Evolutionary conservation across 176 grass and related monocot species (phyloP).

Genomic region (Raddia distichophylla): DNA sequence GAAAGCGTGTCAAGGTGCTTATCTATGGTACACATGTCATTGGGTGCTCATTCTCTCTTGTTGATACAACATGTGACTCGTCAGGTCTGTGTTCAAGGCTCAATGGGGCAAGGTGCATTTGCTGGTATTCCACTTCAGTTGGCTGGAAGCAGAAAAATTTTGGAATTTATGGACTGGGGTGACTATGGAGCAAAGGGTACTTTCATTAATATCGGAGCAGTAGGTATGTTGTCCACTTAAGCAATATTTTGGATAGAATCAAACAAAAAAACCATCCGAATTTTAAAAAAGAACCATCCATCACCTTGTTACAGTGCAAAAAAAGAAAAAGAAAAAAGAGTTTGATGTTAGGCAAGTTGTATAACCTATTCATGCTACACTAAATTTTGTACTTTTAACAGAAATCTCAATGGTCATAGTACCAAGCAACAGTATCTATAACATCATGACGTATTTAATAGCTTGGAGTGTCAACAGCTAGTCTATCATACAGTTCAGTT

Average conservation of each 20-base stretch:
- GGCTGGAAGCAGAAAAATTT: slow-evolving; percentile 88
- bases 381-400: background rate
- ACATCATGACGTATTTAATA: background rate
- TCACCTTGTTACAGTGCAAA: background rate
- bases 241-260: background rate
- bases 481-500: slow-evolving; percentile 19
- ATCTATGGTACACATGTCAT: slow-evolving; percentile 29
- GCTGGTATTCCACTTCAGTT: slow-evolving; percentile 95
- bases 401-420: background rate
- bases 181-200: slow-evolving; percentile 76
- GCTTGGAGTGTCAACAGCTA: background rate
- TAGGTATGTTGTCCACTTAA: slow-evolving; percentile 62
- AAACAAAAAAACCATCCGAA: slow-evolving; percentile 3
- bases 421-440: background rate
- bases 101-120: slow-evolving; percentile 97
- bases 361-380: slow-evolving; percentile 2
- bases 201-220: slow-evolving; percentile 86
- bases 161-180: slow-evolving; percentile 99
- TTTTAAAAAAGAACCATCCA: slow-evolving; percentile 2
- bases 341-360: background rate
- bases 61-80: slow-evolving; percentile 27
- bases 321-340: background rate
- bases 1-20: slow-evolving; percentile 84
- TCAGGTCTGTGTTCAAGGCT: slow-evolving; percentile 97
- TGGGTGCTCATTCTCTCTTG: background rate